Evolutionary conservation across 2,329 filamentous ascomycete genomes (phyloP), one percentile per base, ranked within the genome.

Genomic region (Ophiocordyceps camponoti-leonardi): DNA sequence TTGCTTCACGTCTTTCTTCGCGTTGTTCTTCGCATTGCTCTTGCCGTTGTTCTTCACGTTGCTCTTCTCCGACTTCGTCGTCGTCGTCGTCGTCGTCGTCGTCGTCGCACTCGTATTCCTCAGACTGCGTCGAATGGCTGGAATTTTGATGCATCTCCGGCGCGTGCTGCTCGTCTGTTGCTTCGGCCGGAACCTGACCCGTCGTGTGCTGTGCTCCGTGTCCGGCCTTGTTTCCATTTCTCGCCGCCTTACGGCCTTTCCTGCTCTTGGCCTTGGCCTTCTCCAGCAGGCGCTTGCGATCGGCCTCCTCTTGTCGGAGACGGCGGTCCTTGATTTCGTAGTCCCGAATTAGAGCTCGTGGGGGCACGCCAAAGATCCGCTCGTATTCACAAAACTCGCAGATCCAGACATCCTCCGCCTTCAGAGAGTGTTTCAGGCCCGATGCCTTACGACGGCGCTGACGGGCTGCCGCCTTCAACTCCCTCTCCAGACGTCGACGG

Each of bases 381-480:
- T 96, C 90, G 58, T 95, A 98, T 62, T 98, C 92, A 67, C 92
- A 98, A 60, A 96, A 96, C 57, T 95, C 86, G 64, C 92, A 98
- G 42, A 96, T 87, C 85, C 88, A 96, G 44, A 87, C 75, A 49
- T 94, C 85, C 51, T 86, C 82, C 2, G 54, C 53, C 30, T 67
- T 65, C 2, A 83, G 83, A 1, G 84, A 82, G 55, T 84, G 80
- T 54, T 83, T 79, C 49, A 77, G 77, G 60, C 83, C 81, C 54
- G 84, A 76, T 49, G 92, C 84, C 56, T 85, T 74, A 42, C 84
- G 75, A 48, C 82, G 81, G 7, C 92, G 82, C 51, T 86, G 78
- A 22, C 79, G 78, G 23, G 86, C 88, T 47, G 87, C 86, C 49
- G 78, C 65, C 1, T 75, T 69, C 51, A 92, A 84, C 43, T 90